Evolutionary conservation across 1,284 basidiomycete genomes (phyloP).

Genomic region (Vanrija sp.): DNA sequence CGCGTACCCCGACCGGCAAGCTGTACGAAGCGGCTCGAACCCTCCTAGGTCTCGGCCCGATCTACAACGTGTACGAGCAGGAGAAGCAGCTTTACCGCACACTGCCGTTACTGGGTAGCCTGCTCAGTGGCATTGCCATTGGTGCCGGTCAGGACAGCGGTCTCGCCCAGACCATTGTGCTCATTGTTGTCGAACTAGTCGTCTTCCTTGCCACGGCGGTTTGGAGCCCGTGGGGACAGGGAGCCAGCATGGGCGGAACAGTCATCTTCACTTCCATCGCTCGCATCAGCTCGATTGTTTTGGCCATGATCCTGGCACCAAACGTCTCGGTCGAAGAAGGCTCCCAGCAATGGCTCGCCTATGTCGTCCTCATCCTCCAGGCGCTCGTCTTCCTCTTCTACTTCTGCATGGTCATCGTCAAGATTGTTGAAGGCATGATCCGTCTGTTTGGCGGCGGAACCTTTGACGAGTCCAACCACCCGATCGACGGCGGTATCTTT

Average conservation of each 20-base stretch:
- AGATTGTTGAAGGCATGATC: constrained; percentile 74
- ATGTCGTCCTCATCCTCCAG: constrained; percentile 82
- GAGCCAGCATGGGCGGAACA: constrained; percentile 90
- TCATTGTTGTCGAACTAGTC: constrained; percentile 77
- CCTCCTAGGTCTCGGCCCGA: constrained; percentile 82
- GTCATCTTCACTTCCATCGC: constrained; percentile 87
- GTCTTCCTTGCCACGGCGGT: constrained; percentile 80
- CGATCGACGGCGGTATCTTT: constrained; percentile 76
- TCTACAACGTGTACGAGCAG: constrained; percentile 92
- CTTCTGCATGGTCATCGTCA: constrained; percentile 73
- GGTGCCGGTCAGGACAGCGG: constrained; percentile 86
- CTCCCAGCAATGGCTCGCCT: constrained; percentile 84
- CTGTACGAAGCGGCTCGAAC: constrained; percentile 92
- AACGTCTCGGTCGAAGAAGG: constrained; percentile 74
- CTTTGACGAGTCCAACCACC: constrained; percentile 77
- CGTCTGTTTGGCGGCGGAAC: constrained; percentile 74
- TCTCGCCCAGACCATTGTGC: constrained; percentile 82
- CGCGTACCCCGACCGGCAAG: constrained; percentile 76
- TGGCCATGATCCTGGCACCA: constrained; percentile 59
- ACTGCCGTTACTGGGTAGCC: constrained; percentile 73
- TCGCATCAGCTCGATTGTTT: constrained; percentile 80
- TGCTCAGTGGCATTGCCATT: constrained; percentile 74
- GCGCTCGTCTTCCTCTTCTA: constrained; percentile 79
- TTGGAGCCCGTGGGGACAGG: constrained; percentile 94
- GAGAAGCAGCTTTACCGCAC: constrained; percentile 84